These are phyloP conservation scores for Psilocybe azurescens DNA, from an alignment of 768 basidiomycete genomes.

Conservation along the genomic window DNA sequence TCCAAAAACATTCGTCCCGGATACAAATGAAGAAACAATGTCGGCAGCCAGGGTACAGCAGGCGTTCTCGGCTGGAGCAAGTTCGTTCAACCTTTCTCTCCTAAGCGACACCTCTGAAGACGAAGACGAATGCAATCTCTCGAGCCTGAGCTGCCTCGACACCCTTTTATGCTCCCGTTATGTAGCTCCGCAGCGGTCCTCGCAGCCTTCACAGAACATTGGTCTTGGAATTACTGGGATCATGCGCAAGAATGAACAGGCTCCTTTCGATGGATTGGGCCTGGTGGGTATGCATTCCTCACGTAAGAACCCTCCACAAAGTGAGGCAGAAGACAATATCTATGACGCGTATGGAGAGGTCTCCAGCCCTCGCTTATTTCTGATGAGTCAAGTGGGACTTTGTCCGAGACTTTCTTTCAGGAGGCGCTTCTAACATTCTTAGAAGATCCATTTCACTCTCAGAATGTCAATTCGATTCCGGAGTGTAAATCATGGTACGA, in stretches of 20 bases:
- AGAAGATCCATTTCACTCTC: constrained; percentile 26
- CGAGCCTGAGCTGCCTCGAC: constrained; percentile 10
- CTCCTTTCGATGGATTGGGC: constrained; percentile 6
- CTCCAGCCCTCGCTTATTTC: not conserved
- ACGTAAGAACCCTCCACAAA: not conserved
- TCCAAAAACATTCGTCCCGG: not conserved
- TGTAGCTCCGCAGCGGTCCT: not conserved
- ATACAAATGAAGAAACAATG: not conserved
- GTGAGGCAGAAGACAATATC: not conserved
- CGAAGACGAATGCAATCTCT: constrained; percentile 5
- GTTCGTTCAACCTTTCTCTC: constrained; percentile 21
- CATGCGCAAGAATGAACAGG: not conserved
- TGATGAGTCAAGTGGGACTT: not conserved
- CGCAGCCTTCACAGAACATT: not conserved
- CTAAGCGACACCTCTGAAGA: constrained; percentile 22
- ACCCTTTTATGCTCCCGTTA: not conserved
- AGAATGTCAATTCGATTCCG: constrained; percentile 22
- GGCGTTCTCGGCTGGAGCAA: constrained; percentile 4
- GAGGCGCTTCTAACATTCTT: constrained; percentile 26
- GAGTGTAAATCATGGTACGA: constrained; percentile 28
- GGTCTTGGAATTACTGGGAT: constrained; percentile 25
- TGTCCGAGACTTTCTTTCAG: constrained; percentile 26
- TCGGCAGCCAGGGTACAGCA: not conserved
- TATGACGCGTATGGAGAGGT: not conserved
- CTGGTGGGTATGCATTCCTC: not conserved